These are phyloP conservation scores for Abelmoschus esculentus DNA, from an alignment of 345 rosid species.

Conservation along the genomic window DNA sequence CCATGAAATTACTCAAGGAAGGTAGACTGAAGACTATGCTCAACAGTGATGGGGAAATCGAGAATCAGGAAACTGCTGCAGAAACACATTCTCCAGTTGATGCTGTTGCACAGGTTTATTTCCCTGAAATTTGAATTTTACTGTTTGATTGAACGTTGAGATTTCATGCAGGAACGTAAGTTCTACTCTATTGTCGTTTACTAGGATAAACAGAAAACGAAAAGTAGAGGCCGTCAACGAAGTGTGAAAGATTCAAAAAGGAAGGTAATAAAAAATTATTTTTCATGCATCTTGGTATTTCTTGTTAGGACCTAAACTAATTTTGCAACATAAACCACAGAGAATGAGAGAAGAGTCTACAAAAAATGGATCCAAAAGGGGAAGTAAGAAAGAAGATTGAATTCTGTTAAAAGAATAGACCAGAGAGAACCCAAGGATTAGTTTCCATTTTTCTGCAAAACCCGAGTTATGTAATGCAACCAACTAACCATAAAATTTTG, in stretches of 20 bases:
- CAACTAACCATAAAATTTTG: background rate
- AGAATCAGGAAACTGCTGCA: conserved; percentile 54
- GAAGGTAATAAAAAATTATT: conserved; percentile 23
- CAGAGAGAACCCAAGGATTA: background rate
- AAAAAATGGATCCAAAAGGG: conserved; percentile 29
- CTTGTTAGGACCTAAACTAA: background rate
- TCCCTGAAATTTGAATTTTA: background rate
- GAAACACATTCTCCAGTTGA: conserved; percentile 47
- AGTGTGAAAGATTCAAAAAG: conserved; percentile 27
- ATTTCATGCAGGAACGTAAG: background rate
- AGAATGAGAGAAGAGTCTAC: conserved; percentile 19
- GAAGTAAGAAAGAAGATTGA: conserved; percentile 27
- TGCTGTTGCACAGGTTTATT: conserved; percentile 38
- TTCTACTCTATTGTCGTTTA: background rate
- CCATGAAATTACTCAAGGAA: conserved; percentile 58
- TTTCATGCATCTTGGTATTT: background rate
- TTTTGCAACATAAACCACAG: conserved; percentile 17
- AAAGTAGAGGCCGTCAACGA: conserved; percentile 29
- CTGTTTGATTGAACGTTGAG: background rate
- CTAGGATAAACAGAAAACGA: background rate
- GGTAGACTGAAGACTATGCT: conserved; percentile 55
- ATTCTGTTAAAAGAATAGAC: background rate
- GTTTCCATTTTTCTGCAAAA: background rate
- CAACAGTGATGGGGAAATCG: conserved; percentile 57
- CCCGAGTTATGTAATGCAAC: too few species aligned